Conservation (phyloP, 225 moss, liverwort and hornwort genomes). For the Sphagnum contortum region DNA sequence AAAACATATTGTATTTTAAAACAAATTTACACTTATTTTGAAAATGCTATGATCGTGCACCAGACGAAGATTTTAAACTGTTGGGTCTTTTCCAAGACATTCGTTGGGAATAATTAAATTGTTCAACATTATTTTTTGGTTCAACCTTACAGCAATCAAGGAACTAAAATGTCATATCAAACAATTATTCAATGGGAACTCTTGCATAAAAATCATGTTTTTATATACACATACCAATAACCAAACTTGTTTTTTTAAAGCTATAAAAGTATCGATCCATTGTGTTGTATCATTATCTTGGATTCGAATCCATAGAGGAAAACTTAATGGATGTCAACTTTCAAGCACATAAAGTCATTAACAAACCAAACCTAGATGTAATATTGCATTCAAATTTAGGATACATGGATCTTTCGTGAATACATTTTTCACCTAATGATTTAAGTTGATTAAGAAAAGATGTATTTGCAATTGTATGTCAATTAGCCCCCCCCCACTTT, state of each 20-base stretch:
- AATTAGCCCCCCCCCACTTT: neutral
- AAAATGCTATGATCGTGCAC: too few relatives aligned
- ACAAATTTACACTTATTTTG: too few relatives aligned
- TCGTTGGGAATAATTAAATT: neutral
- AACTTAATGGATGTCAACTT: neutral
- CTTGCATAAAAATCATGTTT: neutral
- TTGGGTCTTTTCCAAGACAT: too few relatives aligned
- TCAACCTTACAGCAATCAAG: neutral
- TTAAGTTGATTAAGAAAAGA: neutral
- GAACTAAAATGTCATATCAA: neutral
- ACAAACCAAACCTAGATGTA: neutral
- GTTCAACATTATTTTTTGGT: neutral
- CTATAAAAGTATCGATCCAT: conserved; percentile 1
- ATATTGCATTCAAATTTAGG: conserved; percentile 1
- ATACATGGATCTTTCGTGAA: conserved; percentile 3
- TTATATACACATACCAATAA: neutral
- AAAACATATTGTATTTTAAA: neutral
- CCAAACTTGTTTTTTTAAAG: conserved; percentile 5
- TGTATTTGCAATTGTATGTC: neutral
- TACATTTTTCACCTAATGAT: neutral
- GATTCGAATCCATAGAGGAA: neutral
- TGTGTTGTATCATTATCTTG: neutral
- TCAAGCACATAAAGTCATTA: neutral
- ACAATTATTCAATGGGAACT: conserved; percentile 5
- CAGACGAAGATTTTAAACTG: too few relatives aligned